phyloP scores from a whole-genome alignment of 1,284 basidiomycete species.

The Takashimella koratensis region DNA sequence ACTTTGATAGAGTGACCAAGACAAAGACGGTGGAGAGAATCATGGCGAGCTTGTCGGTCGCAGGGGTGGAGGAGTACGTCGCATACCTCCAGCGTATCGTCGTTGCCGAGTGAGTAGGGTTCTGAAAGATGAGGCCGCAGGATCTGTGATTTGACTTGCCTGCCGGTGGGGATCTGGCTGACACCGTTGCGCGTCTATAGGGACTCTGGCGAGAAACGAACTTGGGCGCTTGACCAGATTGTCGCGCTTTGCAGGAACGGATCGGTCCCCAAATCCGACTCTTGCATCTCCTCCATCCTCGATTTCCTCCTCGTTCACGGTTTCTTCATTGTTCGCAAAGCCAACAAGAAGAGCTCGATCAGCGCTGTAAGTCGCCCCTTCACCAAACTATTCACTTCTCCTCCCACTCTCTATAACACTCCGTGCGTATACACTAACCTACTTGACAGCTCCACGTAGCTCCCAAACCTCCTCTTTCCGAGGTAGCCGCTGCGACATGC shows the following conservation, averaged over 20 bases:
- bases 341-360: constrained; percentile 63
- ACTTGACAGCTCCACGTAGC: constrained; percentile 57
- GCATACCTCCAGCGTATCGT: constrained; percentile 64
- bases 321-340: constrained; percentile 69
- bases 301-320: constrained; percentile 82
- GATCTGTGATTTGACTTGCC: no score
- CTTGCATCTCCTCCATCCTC: constrained; percentile 68
- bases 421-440: constrained; percentile 1
- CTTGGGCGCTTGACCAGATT: constrained; percentile 87
- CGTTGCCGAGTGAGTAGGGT: constrained; percentile 47
- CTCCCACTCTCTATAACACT: no score
- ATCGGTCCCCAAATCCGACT: constrained; percentile 74
- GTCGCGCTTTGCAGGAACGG: constrained; percentile 72
- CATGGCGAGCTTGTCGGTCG: constrained; percentile 67
- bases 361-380: constrained; percentile 55
- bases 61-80: constrained; percentile 76
- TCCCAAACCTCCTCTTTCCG: constrained; percentile 69
- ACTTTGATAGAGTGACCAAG: constrained; percentile 88
- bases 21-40: constrained; percentile 91
- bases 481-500: constrained; percentile 63
- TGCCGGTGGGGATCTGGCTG: no score
- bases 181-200: background rate
- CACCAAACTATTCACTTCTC: no score
- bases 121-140: background rate
- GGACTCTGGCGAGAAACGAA: constrained; percentile 46